Evolutionary conservation across 2,329 filamentous ascomycete species (phyloP), one percentile per base, ranked within the genome.

Genomic region (Bipolaris victoriae): DNA sequence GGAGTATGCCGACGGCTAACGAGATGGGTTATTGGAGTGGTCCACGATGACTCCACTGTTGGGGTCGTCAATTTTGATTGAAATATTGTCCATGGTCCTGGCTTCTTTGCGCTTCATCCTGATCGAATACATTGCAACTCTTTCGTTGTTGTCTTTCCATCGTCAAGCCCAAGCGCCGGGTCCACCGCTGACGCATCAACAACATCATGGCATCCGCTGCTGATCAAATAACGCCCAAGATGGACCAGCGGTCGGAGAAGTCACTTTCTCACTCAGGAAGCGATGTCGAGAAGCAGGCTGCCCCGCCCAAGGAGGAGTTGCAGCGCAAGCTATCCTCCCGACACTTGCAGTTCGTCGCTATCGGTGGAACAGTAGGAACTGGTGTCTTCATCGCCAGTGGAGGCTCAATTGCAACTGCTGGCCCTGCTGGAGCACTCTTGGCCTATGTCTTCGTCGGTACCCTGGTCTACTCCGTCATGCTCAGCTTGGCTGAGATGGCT

Each of bases 391-490:
- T 85, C 47, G 80, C 81, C 33, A 79, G 79, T 39, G 82, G 82
- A 24, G 66, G 72, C 49, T 79, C 81, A 2, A 76, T 84, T 49
- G 75, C 78, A 9, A 79, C 72, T 5, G 80, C 79, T 64, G 83
- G 83, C 18, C 83, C 82, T 36, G 75, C 74, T 7, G 79, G 80
- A 46, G 76, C 81, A 24, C 71, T 83, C 35, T 69, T 82, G 54
- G 80, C 78, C 36, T 82, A 80, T 61, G 65, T 71, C 39, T 77
- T 82, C 49, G 71, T 92, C 69, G 90, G 89, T 49, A 81, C 85
- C 15, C 84, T 93, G 57, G 85, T 94, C 46, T 94, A 85, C 79
- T 87, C 87, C 4, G 87, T 93, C 76, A 92, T 94, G 88, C 70
- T 73, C 58, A 82, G 80, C 44, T 75, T 85, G 26, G 81, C 81